Evolutionary conservation across 192 early-diverging fungal species (phyloP).

Genomic region (Coemansia sp.): DNA sequence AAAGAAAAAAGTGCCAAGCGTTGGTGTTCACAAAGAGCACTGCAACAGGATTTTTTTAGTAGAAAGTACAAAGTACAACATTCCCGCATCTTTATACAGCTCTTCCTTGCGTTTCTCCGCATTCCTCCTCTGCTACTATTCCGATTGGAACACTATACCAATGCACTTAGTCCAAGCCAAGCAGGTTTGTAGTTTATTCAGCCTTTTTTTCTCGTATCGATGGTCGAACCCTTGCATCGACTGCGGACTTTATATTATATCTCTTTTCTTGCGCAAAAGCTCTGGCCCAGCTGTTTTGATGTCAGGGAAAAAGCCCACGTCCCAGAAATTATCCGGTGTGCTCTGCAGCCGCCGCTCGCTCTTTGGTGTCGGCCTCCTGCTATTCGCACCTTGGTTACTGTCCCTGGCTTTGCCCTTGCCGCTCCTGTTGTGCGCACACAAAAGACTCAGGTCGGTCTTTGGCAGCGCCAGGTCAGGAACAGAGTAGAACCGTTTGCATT

Average conservation of each 20-base stretch:
- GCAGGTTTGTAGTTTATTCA: no score
- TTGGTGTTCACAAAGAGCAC: no score
- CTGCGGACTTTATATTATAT: no score
- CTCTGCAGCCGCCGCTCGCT: slow-evolving; percentile 36
- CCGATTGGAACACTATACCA: no score
- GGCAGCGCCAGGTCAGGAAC: slow-evolving; percentile 48
- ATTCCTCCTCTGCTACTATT: neutral
- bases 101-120: slow-evolving; percentile 1
- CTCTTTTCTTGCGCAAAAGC: slow-evolving; percentile 30
- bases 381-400: neutral
- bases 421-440: slow-evolving; percentile 33
- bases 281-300: slow-evolving; percentile 42
- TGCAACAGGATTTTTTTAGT: no score
- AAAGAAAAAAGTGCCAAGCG: neutral
- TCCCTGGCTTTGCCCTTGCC: slow-evolving; percentile 15
- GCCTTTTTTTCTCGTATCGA: no score
- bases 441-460: slow-evolving; percentile 25
- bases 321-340: slow-evolving; percentile 54
- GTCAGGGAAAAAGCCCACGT: slow-evolving; percentile 48
- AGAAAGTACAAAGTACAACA: no score
- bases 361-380: slow-evolving; percentile 11
- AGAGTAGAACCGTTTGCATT: slow-evolving; percentile 42
- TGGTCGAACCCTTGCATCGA: no score
- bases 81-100: no score
- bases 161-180: no score